Evolutionary conservation across 2,329 filamentous ascomycete genomes (phyloP).

Genomic region (Ophidiomyces ophidiicola): DNA sequence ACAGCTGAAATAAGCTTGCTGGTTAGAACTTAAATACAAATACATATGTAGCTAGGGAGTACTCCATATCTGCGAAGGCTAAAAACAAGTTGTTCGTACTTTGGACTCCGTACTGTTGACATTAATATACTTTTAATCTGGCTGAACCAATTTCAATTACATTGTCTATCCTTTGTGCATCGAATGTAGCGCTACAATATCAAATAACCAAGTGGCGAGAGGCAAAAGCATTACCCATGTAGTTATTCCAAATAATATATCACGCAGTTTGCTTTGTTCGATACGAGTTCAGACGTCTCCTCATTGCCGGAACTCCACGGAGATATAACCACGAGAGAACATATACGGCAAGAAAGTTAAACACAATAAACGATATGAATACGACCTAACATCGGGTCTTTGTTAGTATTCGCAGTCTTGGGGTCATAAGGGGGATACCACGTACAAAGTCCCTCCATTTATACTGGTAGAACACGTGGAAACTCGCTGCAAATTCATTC

Average conservation of each 20-base stretch:
- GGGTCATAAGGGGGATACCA: constrained; percentile 15
- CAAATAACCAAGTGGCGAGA: no score
- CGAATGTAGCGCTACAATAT: no score
- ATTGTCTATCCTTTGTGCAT: no score
- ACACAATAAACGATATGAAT: constrained; percentile 51
- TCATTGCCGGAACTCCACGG: constrained; percentile 24
- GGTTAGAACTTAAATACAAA: no score
- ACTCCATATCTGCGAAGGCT: no score
- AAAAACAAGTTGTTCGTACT: no score
- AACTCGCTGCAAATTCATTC: constrained; percentile 46
- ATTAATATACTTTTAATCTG: no score
- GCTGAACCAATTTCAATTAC: no score
- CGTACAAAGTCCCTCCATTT: constrained; percentile 53
- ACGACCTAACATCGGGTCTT: constrained; percentile 36
- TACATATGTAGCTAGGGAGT: no score
- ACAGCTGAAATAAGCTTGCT: no score
- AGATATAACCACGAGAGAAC: constrained; percentile 45
- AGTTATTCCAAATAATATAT: background rate
- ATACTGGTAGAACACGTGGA: constrained; percentile 49
- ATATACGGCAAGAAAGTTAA: constrained; percentile 49
- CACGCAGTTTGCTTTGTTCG: constrained; percentile 1
- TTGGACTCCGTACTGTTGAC: no score
- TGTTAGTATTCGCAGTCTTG: background rate
- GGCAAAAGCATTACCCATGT: background rate
- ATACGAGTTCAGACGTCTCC: constrained; percentile 22